phyloP scores from a whole-genome alignment of 192 early-diverging fungal genomes.

The Allomyces macrogynus region DNA sequence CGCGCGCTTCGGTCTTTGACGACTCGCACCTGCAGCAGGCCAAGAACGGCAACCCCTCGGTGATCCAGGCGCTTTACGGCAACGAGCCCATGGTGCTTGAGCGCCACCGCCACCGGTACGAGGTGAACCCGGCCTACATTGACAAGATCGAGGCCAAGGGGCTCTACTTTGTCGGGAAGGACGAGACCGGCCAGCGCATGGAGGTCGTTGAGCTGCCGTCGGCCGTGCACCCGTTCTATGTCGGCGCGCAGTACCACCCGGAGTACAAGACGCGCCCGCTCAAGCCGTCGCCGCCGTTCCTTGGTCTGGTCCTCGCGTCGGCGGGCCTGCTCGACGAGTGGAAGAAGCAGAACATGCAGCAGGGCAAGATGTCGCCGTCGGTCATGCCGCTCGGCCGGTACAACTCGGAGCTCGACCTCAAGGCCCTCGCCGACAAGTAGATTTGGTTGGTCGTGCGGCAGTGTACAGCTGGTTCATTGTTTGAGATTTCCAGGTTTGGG shows the following conservation, averaged over 20 bases:
- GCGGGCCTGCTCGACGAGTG: slow-evolving; percentile 43
- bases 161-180: slow-evolving; percentile 72
- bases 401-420: background rate
- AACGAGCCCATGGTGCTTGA: slow-evolving; percentile 42
- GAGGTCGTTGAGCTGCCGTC: slow-evolving; percentile 71
- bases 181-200: slow-evolving; percentile 94
- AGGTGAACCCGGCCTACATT: slow-evolving; percentile 82
- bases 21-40: slow-evolving; percentile 1
- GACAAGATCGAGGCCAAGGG: slow-evolving; percentile 55
- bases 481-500: no score
- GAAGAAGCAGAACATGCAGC: background rate
- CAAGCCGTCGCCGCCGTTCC: slow-evolving; percentile 74
- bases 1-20: slow-evolving; percentile 50
- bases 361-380: background rate
- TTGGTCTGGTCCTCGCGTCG: slow-evolving; percentile 79
- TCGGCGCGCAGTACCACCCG: slow-evolving; percentile 90
- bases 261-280: slow-evolving; percentile 92
- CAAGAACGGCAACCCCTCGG: slow-evolving; percentile 1
- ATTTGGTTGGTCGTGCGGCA: no score
- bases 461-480: no score
- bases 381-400: background rate
- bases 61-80: slow-evolving; percentile 24
- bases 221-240: slow-evolving; percentile 74
- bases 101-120: slow-evolving; percentile 94
- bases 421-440: background rate